Base-by-base conservation (phyloP, 352 stramenopile species). In the Albugo candida region DNA sequence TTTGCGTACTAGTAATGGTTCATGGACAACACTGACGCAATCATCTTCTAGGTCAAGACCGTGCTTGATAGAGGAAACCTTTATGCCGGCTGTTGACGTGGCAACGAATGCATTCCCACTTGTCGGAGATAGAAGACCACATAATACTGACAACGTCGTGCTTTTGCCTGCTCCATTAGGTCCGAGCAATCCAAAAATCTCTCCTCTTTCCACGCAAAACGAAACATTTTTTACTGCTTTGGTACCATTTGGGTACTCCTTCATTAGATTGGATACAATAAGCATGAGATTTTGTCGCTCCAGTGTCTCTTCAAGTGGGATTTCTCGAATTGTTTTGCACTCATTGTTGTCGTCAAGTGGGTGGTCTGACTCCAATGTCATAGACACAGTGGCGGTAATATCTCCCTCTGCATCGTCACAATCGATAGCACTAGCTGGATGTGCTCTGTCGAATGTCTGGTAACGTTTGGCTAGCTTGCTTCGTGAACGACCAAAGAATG, bases 61-160 rank as follows among this genome's bases (percentile, higher is more conserved):
- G 18, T 43, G 18, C 2, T 24, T 24, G 18, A 24, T 24, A 24
- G 18, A 43, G 18, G 18, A 20, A 43, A 8, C 39, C 39, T 24
- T 31, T 31, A 31, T 31, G 24, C 24, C 24, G 8, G 3, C 24
- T 3, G 53, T 63, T 0, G 60, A 61, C 0, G 65, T 72, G 27
- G 67, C 57, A 12, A 86, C 67, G 24, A 70, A 79, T 1, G 73
- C 74, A 45, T 84, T 63, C 6, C 81, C 82, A 20, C 44, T 55
- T 0, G 81, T 87, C 2, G 89, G 81, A 0, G 70, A 60, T 2
- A 97, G 39, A 46, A 95, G 87, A 14, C 94, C 92, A 20, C 89
- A 95, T 5, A 98, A 54, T 54, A 98, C 97, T n/a, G 69, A 82
- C 56, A 98, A 87, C 0, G 89, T 96, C 14, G 95, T 98, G 31